Percentiles rank a stretch among this genome's conserved stretches.
These are phyloP conservation scores for Setomelanomma holmii DNA, from an alignment of 2,329 filamentous ascomycete species.

Conservation along the genomic window DNA sequence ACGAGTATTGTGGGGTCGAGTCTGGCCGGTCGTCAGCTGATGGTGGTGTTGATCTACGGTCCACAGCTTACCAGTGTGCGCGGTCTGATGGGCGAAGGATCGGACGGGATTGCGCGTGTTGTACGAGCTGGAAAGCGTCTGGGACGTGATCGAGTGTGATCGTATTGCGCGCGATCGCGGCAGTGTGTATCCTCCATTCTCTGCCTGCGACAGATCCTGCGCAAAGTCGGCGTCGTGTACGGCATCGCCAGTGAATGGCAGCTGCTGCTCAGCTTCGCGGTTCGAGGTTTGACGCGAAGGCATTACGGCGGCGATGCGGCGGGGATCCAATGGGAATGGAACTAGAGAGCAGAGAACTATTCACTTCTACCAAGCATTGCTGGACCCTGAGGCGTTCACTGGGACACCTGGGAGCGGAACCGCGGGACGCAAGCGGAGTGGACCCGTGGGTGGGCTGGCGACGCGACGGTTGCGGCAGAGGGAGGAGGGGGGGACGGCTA, in stretches of 20 bases:
- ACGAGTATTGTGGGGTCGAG: slow-evolving; percentile 71
- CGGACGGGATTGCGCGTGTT: slow-evolving; percentile 68
- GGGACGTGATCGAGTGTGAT: slow-evolving; percentile 30
- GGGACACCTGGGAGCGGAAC: too few species aligned
- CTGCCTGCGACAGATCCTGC: slow-evolving; percentile 24
- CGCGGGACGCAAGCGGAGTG: not conserved
- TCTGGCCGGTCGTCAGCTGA: slow-evolving; percentile 60
- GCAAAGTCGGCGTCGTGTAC: slow-evolving; percentile 39
- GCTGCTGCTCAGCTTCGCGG: slow-evolving; percentile 27
- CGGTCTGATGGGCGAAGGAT: slow-evolving; percentile 73
- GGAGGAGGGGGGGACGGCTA: not conserved
- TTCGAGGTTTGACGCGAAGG: slow-evolving; percentile 15
- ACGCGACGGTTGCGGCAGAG: not conserved
- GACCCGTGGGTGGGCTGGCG: not conserved
- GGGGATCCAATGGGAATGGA: not conserved
- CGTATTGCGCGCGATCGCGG: slow-evolving; percentile 37
- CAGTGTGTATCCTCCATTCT: slow-evolving; percentile 30
- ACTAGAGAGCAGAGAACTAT: too few species aligned
- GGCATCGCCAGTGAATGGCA: slow-evolving; percentile 42
- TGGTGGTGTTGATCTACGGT: not conserved
- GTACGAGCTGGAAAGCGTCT: slow-evolving; percentile 38
- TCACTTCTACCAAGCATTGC: not conserved
- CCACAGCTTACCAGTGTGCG: slow-evolving; percentile 61
- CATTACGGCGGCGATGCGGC: slow-evolving; percentile 21
- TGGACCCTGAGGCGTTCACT: not conserved